Evolutionary conservation across 305 asterid species (phyloP).

Genomic region (Nicotiana rustica): DNA sequence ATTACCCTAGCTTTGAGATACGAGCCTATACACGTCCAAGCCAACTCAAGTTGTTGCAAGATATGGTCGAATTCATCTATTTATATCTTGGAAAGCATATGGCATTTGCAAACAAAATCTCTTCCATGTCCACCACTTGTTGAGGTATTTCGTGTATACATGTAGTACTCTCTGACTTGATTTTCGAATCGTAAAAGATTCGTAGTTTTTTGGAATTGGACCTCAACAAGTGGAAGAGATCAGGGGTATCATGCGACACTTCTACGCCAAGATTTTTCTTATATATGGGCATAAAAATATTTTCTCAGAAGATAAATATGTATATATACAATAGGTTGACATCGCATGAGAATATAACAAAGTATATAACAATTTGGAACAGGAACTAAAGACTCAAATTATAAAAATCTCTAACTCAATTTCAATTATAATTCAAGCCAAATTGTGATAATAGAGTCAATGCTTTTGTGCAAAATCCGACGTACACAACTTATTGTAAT

Average conservation of each 20-base stretch:
- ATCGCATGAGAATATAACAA: background rate
- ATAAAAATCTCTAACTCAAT: background rate
- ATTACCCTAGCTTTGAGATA: conserved; percentile 12
- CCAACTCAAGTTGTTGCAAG: background rate
- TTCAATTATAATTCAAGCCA: background rate
- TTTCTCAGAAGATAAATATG: background rate
- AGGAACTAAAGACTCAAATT: background rate
- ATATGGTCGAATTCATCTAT: conserved; percentile 1
- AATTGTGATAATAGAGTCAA: background rate
- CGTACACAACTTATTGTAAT: background rate
- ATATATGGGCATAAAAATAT: background rate
- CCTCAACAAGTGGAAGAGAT: background rate
- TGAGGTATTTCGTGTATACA: background rate
- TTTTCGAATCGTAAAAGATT: background rate
- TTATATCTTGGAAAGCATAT: background rate
- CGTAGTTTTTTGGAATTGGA: background rate
- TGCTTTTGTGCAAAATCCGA: background rate
- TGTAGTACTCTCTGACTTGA: background rate
- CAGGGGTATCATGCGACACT: background rate
- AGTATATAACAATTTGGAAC: background rate
- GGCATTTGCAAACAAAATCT: background rate
- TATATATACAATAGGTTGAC: background rate
- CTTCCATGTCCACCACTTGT: conserved; percentile 8
- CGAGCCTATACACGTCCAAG: conserved; percentile 8
- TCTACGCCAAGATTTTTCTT: background rate